Evolutionary conservation across 2,329 filamentous ascomycete genomes (phyloP).

Genomic region (Claviceps arundinis): DNA sequence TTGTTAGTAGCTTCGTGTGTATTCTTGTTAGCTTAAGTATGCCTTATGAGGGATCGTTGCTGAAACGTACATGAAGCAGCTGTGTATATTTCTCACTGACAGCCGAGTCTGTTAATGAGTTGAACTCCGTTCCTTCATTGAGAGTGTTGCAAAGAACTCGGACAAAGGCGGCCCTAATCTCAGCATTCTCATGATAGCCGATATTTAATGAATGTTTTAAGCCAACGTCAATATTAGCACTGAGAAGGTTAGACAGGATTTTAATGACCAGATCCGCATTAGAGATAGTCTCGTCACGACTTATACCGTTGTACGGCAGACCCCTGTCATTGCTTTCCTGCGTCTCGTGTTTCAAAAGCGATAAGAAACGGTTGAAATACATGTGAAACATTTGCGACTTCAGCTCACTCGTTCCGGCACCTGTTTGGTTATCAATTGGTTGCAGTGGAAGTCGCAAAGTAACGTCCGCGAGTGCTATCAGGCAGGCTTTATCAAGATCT

Average conservation of each 20-base stretch:
- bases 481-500: constrained; percentile 52
- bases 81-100: constrained; percentile 58
- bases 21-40: neutral
- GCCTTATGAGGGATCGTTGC: neutral
- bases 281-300: constrained; percentile 40
- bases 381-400: constrained; percentile 60
- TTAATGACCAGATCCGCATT: constrained; percentile 52
- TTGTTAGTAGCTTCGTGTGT: constrained; percentile 39
- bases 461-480: constrained; percentile 51
- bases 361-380: constrained; percentile 58
- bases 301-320: constrained; percentile 18
- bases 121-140: constrained; percentile 60
- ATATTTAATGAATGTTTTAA: constrained; percentile 57
- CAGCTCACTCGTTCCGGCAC: constrained; percentile 53
- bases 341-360: constrained; percentile 46
- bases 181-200: constrained; percentile 56
- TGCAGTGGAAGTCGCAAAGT: constrained; percentile 55
- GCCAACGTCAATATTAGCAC: constrained; percentile 59
- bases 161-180: constrained; percentile 57
- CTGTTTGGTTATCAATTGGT: constrained; percentile 49
- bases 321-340: constrained; percentile 23
- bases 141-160: constrained; percentile 59
- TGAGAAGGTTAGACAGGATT: constrained; percentile 55
- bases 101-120: constrained; percentile 51
- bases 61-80: constrained; percentile 34